Base-by-base conservation (phyloP, 208 protist genomes). In the Porcisia hertigi region DNA sequence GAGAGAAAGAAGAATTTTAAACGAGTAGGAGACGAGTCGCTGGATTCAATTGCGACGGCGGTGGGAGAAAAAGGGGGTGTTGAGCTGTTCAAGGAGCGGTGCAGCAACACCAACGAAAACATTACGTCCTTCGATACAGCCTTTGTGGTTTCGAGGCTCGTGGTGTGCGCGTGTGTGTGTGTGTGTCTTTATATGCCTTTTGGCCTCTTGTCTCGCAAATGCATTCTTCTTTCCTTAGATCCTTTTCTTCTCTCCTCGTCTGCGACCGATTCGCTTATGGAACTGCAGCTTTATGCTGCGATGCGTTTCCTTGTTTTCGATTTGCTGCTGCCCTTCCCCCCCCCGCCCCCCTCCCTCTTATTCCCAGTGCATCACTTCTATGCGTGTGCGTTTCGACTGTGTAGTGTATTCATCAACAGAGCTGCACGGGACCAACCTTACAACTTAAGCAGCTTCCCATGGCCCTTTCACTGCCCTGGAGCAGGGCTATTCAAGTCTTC, bases 241-340 rank as follows among this genome's bases (percentile, higher is more conserved):
- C 54, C 23, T 7, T 30, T 60, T 60, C n/a, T 60, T 18, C 34
- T 60, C 34, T 59, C n/a, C 59, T 41, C 34, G 16, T 18, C 30
- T 64, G 59, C 64, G 16, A n/a, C 14, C 39, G 30, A 45, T 64
- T 67, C 18, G 47, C 59, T 59, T 34, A 71, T 34, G 65, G n/a
- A 52, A 70, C 20, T 12, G 65, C 23, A 70, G 65, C 41, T 70
- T 41, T 54, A 25, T 70, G n/a, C 47, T 54, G 39, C 23, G 41
- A 70, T 54, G 5, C 41, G 7, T 70, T 9, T 18, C 41, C 3
- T 2, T 23, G 8, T 70, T 14, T 54, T 20, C 54, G 54, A 59
- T 59, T n/a, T n/a, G n/a, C n/a, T n/a, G 36, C 11, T 41, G 0
- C 41, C 23, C 41, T 8, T 25, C 25, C 57, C 16, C n/a, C 41